phyloP scores from a whole-genome alignment of 108 stramenopile species.

The Bacterosira constricta region DNA sequence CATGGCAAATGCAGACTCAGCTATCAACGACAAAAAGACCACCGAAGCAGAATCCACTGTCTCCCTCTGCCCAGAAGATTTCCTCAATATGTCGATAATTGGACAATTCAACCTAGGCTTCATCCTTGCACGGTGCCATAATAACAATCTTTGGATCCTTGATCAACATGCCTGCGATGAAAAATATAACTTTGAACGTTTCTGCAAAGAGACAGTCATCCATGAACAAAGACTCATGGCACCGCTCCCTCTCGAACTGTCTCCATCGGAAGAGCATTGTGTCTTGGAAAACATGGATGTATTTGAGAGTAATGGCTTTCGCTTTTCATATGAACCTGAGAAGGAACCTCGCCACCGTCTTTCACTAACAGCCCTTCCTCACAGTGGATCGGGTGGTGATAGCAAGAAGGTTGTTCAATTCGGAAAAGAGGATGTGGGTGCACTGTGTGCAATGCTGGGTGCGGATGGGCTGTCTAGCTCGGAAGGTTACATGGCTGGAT shows the following conservation, averaged over 20 bases:
- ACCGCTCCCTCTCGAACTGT: constrained; percentile 86
- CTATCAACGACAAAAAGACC: background rate
- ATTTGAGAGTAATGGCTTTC: constrained; percentile 94
- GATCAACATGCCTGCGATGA: constrained; percentile 96
- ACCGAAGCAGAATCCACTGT: constrained; percentile 24
- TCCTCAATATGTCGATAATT: constrained; percentile 79
- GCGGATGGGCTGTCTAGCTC: constrained; percentile 56
- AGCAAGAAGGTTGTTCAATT: constrained; percentile 93
- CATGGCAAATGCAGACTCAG: constrained; percentile 5
- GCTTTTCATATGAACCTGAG: constrained; percentile 70
- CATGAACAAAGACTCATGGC: constrained; percentile 82
- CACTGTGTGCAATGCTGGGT: constrained; percentile 88
- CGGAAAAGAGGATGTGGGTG: constrained; percentile 90
- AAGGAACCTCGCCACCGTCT: constrained; percentile 85
- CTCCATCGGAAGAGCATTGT: constrained; percentile 87
- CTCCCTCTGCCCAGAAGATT: constrained; percentile 66
- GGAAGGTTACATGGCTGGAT: constrained; percentile 60
- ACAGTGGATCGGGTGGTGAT: constrained; percentile 83
- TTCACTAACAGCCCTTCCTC: constrained; percentile 86
- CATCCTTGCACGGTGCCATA: constrained; percentile 79
- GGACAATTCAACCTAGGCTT: constrained; percentile 98
- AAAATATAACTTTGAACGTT: constrained; percentile 78
- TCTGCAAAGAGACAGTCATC: constrained; percentile 72
- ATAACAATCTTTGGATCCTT: constrained; percentile 91
- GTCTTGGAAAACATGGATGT: constrained; percentile 88